phyloP scores from a whole-genome alignment of 208 protist species.

The Trypanosoma vivax region DNA sequence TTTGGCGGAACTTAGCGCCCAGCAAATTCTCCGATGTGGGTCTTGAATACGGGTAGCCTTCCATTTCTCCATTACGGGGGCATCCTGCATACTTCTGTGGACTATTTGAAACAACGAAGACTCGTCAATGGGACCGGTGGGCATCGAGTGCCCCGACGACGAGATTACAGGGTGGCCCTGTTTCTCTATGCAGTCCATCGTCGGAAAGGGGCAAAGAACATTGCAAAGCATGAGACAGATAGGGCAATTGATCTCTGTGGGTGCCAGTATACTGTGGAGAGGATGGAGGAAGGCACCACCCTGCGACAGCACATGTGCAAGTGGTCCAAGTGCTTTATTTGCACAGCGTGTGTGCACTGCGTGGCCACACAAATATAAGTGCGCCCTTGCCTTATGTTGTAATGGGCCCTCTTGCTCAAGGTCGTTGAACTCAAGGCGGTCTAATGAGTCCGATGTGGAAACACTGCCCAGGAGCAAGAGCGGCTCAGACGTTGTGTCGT shows the following conservation, averaged over 20 bases:
- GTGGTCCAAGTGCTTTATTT: constrained; percentile 36
- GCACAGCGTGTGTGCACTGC: constrained; percentile 58
- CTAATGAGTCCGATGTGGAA: constrained; percentile 39
- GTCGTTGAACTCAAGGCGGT: constrained; percentile 17
- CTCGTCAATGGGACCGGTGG: constrained; percentile 10
- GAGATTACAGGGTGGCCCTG: no score
- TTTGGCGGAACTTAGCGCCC: no score
- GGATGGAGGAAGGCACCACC: not conserved
- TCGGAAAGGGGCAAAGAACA: constrained; percentile 44
- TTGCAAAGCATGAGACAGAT: constrained; percentile 66
- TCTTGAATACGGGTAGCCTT: constrained; percentile 3
- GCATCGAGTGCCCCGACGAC: no score
- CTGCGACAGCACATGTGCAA: constrained; percentile 32
- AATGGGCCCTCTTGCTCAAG: constrained; percentile 6
- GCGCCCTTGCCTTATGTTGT: constrained; percentile 28
- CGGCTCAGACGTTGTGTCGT: constrained; percentile 25
- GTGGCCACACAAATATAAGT: constrained; percentile 62
- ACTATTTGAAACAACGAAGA: constrained; percentile 15
- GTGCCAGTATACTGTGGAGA: constrained; percentile 12
- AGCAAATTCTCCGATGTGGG: constrained; percentile 31
- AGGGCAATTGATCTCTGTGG: constrained; percentile 58
- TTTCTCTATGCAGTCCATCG: no score
- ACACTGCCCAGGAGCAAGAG: constrained; percentile 55
- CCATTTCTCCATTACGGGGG: not conserved
- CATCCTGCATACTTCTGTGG: constrained; percentile 5